A percentile compares a stretch with the other conserved stretches of the same genome.
Evolutionary conservation across 1,284 basidiomycete genomes (phyloP).

Genomic region (Cryptococcus floricola): DNA sequence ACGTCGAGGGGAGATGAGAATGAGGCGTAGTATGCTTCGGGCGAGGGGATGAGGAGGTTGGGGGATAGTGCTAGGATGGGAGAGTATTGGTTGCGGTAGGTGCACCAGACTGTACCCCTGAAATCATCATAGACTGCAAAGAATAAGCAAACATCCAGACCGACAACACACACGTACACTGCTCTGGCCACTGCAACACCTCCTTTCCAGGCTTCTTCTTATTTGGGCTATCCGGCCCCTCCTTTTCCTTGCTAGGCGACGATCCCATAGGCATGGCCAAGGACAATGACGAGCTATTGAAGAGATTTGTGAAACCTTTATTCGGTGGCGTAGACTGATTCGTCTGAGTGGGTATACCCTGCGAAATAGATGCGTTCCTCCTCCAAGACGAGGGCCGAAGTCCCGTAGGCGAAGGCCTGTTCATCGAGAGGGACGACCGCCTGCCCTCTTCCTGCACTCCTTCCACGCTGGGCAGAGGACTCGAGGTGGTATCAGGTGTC

Average conservation of each 20-base stretch:
- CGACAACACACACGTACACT: slow-evolving; percentile 33
- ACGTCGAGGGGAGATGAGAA: slow-evolving; percentile 51
- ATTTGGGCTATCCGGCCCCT: slow-evolving; percentile 26
- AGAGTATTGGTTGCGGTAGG: slow-evolving; percentile 83
- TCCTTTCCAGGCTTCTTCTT: slow-evolving; percentile 39
- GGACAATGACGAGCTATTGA: slow-evolving; percentile 32
- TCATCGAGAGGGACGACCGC: neutral
- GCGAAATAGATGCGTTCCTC: neutral
- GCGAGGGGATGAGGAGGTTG: slow-evolving; percentile 34
- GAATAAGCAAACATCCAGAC: neutral
- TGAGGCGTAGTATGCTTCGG: slow-evolving; percentile 53
- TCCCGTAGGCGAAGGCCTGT: neutral
- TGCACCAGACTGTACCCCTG: slow-evolving; percentile 80
- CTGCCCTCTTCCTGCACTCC: neutral
- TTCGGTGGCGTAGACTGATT: slow-evolving; percentile 12
- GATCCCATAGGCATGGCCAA: slow-evolving; percentile 21
- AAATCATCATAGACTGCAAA: slow-evolving; percentile 82
- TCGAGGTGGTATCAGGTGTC: slow-evolving; percentile 21
- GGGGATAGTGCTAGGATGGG: slow-evolving; percentile 64
- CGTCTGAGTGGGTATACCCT: neutral
- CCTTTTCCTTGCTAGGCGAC: slow-evolving; percentile 21
- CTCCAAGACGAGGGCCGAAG: neutral
- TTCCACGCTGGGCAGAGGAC: slow-evolving; percentile 3
- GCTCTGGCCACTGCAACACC: slow-evolving; percentile 42
- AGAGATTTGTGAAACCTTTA: slow-evolving; percentile 43